Evolutionary conservation across 768 basidiomycete species (phyloP), one percentile per base, ranked within the genome.

Genomic region (Pleurotus eryngii): DNA sequence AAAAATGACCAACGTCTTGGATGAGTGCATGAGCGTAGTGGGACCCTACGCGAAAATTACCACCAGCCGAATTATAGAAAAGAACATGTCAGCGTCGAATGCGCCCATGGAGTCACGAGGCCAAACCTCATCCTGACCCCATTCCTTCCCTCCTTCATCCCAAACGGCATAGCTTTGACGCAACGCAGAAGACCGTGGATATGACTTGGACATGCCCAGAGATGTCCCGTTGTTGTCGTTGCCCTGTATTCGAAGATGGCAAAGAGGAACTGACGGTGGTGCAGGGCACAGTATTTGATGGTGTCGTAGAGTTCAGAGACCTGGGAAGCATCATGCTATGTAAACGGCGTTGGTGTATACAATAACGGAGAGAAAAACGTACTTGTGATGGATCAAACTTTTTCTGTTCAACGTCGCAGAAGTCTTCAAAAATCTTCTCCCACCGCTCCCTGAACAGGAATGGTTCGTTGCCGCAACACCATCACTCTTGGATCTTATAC

Each of bases 311-410:
- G 77, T 70, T 99, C 97, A 4, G 95, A 97, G 22, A 97, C 90
- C 86, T 93, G 57, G n/a, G 45, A 37, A 59, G 48, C 35, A 43
- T 24, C 24, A 43, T n/a, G 17, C 59, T 35, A 49, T 38, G 35
- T 49, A 42, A 39, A 48, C 30, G 37, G 54, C 48, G 46, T 49
- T 18, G 47, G 27, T 20, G 20, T 20, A 20, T 18, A 37, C 3
- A 6, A 39, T 9, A 17, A 6, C 17, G 17, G 17, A 18, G 18
- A 38, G 20, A 30, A 14, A 49, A 22, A 67, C 86, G 68, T 72
- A 90, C 94, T 42, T 97, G 82, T 17, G 95, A 97, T 12, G 97
- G 97, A 71, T 98, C 97, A 71, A 98, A 99, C 74, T 98, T 98
- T 70, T 98, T 95, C 69, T 94, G 94, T 72, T 98, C 93, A 37